A percentile compares a stretch with the other conserved stretches of the same genome.
Conservation (phyloP, 163 green algal genomes). For the Volvox carteri region DNA sequence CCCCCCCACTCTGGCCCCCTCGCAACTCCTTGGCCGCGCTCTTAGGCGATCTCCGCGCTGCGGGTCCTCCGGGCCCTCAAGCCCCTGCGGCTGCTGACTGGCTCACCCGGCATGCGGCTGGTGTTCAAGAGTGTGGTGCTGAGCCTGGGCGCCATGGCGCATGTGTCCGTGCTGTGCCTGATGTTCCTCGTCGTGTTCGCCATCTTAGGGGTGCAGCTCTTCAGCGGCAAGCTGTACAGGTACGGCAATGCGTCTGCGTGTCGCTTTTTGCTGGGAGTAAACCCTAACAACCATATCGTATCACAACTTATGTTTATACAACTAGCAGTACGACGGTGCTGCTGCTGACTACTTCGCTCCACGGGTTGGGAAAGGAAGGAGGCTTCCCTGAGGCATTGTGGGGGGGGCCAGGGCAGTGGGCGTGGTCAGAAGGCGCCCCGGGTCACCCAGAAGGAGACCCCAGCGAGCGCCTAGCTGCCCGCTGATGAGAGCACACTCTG, state of each 20-base stretch:
- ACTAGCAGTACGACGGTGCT: no score
- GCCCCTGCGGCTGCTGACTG: constrained; percentile 79
- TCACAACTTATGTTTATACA: no score
- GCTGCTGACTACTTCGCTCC: no score
- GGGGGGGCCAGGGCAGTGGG: no score
- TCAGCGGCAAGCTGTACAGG: constrained; percentile 70
- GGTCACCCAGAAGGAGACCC: no score
- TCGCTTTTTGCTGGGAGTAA: no score
- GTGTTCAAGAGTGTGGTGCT: constrained; percentile 82
- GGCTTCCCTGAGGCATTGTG: no score
- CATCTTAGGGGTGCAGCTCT: constrained; percentile 81
- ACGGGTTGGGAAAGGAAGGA: no score
- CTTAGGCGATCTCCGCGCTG: constrained; percentile 68
- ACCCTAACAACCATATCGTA: no score
- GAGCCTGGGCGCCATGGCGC: constrained; percentile 81
- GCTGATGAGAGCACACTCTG: no score
- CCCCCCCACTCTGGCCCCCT: neutral
- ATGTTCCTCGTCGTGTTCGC: constrained; percentile 86
- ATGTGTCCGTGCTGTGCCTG: constrained; percentile 80
- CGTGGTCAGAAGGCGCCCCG: no score
- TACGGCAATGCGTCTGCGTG: constrained; percentile 2
- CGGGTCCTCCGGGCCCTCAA: constrained; percentile 81
- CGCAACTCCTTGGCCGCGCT: neutral
- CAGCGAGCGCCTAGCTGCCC: no score
- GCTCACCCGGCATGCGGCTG: constrained; percentile 78